Conservation (phyloP, 805 yeast genomes). For the Pichia kluyveri region DNA sequence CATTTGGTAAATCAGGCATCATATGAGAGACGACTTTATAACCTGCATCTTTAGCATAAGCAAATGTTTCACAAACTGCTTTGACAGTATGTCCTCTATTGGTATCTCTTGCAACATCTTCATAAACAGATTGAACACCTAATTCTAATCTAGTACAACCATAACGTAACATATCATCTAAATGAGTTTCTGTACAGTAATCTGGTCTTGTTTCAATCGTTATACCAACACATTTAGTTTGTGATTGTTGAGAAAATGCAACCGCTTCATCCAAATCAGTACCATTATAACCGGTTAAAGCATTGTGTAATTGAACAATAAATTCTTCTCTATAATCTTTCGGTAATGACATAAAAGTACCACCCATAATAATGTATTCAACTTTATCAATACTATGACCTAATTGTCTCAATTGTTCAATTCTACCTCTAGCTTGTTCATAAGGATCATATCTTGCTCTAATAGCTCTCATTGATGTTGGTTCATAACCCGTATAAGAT, state of each 20-base stretch:
- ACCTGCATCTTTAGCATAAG: conserved; percentile 95
- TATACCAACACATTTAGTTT: conserved; percentile 96
- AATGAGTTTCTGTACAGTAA: conserved; percentile 91
- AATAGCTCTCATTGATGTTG: conserved; percentile 98
- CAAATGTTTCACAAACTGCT: conserved; percentile 93
- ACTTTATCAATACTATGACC: conserved; percentile 97
- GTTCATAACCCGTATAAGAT: conserved; percentile 97
- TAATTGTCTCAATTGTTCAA: conserved; percentile 87
- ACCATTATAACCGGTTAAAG: conserved; percentile 87
- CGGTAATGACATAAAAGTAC: conserved; percentile 95
- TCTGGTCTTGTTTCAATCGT: conserved; percentile 98
- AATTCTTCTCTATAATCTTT: conserved; percentile 83
- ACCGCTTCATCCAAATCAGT: conserved; percentile 86
- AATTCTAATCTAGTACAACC: conserved; percentile 96
- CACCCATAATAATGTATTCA: conserved; percentile 97
- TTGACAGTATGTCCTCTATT: conserved; percentile 97
- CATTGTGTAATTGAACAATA: conserved; percentile 86
- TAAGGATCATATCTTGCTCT: conserved; percentile 97
- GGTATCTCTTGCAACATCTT: conserved; percentile 97
- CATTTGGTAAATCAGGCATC: conserved; percentile 99
- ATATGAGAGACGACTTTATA: conserved; percentile 96
- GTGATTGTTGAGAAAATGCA: conserved; percentile 81
- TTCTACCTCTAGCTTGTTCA: conserved; percentile 96
- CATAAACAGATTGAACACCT: conserved; percentile 95
- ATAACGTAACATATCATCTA: conserved; percentile 90